Conservation (phyloP, 768 basidiomycete species). For the Ramaria sp. region DNA sequence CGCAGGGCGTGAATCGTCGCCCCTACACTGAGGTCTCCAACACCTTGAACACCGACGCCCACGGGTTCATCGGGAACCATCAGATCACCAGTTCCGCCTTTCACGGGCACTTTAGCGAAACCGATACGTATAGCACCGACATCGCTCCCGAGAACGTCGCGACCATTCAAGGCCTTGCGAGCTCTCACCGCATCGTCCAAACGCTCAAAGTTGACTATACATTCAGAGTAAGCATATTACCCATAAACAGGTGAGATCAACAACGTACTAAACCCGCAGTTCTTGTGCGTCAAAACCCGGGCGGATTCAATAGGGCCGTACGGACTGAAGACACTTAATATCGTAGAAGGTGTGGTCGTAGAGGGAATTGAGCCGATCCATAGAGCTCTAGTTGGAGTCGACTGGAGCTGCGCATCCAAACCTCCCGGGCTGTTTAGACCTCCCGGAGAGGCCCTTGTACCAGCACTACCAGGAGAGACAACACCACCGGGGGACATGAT, state of each 20-base stretch:
- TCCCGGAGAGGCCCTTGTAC: slow-evolving; percentile 3
- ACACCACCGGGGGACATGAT: slow-evolving; percentile 49
- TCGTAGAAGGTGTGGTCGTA: slow-evolving; percentile 87
- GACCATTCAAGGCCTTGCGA: slow-evolving; percentile 88
- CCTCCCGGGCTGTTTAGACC: slow-evolving; percentile 36
- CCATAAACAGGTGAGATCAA: not conserved
- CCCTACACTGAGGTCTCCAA: slow-evolving; percentile 78
- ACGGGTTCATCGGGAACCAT: slow-evolving; percentile 51
- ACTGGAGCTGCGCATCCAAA: slow-evolving; percentile 80
- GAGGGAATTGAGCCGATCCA: slow-evolving; percentile 98
- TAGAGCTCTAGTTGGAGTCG: slow-evolving; percentile 85
- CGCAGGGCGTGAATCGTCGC: slow-evolving; percentile 82
- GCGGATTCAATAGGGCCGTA: slow-evolving; percentile 98
- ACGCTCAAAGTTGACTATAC: slow-evolving; percentile 88
- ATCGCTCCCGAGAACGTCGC: slow-evolving; percentile 91
- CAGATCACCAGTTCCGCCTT: slow-evolving; percentile 60
- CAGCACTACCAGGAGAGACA: slow-evolving; percentile 27
- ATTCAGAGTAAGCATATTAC: slow-evolving; percentile 8
- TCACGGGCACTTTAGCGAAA: slow-evolving; percentile 93
- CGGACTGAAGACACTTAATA: slow-evolving; percentile 92
- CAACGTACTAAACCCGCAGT: slow-evolving; percentile 79
- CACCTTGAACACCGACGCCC: slow-evolving; percentile 63
- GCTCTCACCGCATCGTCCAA: slow-evolving; percentile 95
- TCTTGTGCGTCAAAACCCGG: slow-evolving; percentile 92
- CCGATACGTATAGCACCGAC: slow-evolving; percentile 96